Conservation (phyloP, 2,329 filamentous ascomycete species). For the Ophiostoma montium region DNA sequence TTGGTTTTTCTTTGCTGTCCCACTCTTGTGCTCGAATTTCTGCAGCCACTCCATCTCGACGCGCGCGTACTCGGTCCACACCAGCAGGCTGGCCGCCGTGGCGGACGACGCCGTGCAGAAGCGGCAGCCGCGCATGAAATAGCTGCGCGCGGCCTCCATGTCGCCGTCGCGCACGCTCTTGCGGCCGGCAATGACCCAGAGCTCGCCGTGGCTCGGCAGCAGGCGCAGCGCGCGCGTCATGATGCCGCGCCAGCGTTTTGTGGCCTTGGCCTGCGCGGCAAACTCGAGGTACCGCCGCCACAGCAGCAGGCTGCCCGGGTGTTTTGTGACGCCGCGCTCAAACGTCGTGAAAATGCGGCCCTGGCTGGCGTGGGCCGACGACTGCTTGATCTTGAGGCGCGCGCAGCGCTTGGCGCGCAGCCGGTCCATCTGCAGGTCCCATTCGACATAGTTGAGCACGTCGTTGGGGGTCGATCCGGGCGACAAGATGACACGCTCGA, state of each 20-base stretch:
- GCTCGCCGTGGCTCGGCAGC: conserved; percentile 66
- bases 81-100: conserved; percentile 38
- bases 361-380: conserved; percentile 57
- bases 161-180: conserved; percentile 68
- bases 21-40: conserved; percentile 41
- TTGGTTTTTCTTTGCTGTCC: conserved; percentile 25
- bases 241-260: conserved; percentile 49
- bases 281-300: conserved; percentile 90
- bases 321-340: conserved; percentile 71
- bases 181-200: conserved; percentile 80
- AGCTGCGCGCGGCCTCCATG: conserved; percentile 71
- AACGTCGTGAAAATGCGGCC: conserved; percentile 79
- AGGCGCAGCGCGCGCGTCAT: conserved; percentile 62
- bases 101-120: conserved; percentile 54
- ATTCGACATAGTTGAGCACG: conserved; percentile 69
- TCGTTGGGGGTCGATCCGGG: conserved; percentile 63
- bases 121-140: conserved; percentile 75
- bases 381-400: conserved; percentile 59
- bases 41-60: conserved; percentile 81
- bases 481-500: conserved; percentile 80
- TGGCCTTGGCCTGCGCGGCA: conserved; percentile 52
- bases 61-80: conserved; percentile 86
- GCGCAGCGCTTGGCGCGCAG: conserved; percentile 72
- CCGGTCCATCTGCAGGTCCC: conserved; percentile 55
- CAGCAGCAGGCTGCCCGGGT: conserved; percentile 64